Conservation (phyloP, 345 rosid species). For the Pugionium cornutum region DNA sequence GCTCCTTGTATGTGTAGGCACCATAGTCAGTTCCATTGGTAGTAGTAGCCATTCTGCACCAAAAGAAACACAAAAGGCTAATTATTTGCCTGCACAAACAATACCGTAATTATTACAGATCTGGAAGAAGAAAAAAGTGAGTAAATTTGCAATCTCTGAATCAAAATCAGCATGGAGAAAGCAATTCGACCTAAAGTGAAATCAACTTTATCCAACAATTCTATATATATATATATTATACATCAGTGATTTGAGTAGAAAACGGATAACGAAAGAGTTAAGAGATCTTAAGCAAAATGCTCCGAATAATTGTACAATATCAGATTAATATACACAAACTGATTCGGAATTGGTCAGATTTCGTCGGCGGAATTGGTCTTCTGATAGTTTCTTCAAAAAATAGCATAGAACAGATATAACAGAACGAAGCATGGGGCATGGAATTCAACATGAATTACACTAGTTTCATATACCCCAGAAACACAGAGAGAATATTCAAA, state of each 20-base stretch:
- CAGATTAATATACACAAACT: background rate
- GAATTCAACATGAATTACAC: background rate
- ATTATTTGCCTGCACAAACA: background rate
- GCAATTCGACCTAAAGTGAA: background rate
- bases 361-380: background rate
- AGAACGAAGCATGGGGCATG: background rate
- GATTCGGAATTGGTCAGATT: background rate
- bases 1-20: constrained; percentile 73
- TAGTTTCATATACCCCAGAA: background rate
- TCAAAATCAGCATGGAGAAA: background rate
- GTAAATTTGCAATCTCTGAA: background rate
- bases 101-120: background rate
- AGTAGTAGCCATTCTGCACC: constrained; percentile 65
- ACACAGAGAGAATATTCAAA: background rate
- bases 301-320: background rate
- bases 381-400: too few species aligned
- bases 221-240: too few species aligned
- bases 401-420: background rate
- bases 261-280: background rate
- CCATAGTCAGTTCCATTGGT: constrained; percentile 62
- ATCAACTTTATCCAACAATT: background rate
- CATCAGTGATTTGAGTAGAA: background rate
- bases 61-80: background rate
- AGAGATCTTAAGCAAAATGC: constrained; percentile 26
- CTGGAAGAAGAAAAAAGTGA: too few species aligned